These are phyloP conservation scores for Benincasa hispida DNA, from an alignment of 306 rosid species.

Conservation along the genomic window DNA sequence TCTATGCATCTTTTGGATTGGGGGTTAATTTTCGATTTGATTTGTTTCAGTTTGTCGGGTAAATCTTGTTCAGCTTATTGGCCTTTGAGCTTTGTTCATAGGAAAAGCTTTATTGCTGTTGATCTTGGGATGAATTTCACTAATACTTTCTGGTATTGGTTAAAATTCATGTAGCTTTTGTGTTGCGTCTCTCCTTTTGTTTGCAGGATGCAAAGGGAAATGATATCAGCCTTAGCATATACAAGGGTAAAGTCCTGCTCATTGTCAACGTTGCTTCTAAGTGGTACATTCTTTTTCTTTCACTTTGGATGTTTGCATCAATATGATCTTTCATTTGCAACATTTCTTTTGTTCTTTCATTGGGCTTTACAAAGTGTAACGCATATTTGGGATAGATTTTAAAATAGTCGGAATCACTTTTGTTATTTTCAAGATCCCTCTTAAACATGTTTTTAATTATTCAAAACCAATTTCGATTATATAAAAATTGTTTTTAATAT, in stretches of 20 bases:
- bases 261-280: conserved; percentile 89
- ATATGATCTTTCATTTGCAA: background rate
- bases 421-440: too few species aligned
- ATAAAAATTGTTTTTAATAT: too few species aligned
- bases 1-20: background rate
- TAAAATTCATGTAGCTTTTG: background rate
- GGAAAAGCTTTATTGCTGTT: background rate
- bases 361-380: background rate
- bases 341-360: background rate
- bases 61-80: background rate
- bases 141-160: background rate
- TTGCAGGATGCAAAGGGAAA: conserved; percentile 65
- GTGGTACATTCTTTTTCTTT: conserved; percentile 35
- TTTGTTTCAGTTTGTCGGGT: background rate
- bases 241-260: conserved; percentile 61
- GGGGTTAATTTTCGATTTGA: background rate
- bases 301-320: background rate
- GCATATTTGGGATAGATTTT: too few species aligned
- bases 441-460: too few species aligned
- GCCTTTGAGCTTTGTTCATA: background rate
- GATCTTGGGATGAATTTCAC: background rate
- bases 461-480: too few species aligned
- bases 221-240: conserved; percentile 43
- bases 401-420: too few species aligned
- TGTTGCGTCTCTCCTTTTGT: background rate